Evolutionary conservation across 192 early-diverging fungal species (phyloP).

Genomic region (Backusella mclennaniae): DNA sequence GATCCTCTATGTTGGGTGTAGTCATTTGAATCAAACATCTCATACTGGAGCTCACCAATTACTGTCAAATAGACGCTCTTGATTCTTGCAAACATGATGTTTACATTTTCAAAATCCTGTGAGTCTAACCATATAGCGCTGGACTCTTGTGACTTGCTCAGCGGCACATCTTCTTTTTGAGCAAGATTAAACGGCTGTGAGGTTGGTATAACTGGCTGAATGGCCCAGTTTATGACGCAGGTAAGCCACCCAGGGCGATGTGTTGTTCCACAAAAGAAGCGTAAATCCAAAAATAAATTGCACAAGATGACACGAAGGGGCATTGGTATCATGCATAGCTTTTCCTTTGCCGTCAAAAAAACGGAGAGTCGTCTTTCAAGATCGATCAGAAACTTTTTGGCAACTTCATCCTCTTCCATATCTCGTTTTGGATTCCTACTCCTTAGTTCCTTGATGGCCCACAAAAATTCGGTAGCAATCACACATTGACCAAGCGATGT

Average conservation of each 20-base stretch:
- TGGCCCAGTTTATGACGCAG: conserved; percentile 50
- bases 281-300: conserved; percentile 51
- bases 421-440: conserved; percentile 25
- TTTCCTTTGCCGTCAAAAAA: conserved; percentile 51
- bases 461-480: conserved; percentile 49
- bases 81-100: conserved; percentile 37
- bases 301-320: conserved; percentile 50
- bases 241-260: conserved; percentile 54
- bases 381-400: conserved; percentile 58
- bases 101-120: conserved; percentile 43
- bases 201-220: conserved; percentile 27
- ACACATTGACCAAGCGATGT: conserved; percentile 55
- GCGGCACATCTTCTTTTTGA: background rate
- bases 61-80: conserved; percentile 28
- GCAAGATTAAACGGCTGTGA: conserved; percentile 5
- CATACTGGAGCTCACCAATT: conserved; percentile 11
- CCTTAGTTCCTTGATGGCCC: conserved; percentile 41
- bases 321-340: conserved; percentile 41
- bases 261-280: conserved; percentile 56
- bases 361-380: conserved; percentile 50
- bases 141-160: background rate
- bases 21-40: conserved; percentile 3
- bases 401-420: conserved; percentile 44
- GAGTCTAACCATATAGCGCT: conserved; percentile 10
- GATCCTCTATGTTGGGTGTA: background rate